A percentile compares a stretch with the other conserved stretches of the same genome.
Conservation (phyloP, 352 stramenopile genomes). For the Globisporangium solare region DNA sequence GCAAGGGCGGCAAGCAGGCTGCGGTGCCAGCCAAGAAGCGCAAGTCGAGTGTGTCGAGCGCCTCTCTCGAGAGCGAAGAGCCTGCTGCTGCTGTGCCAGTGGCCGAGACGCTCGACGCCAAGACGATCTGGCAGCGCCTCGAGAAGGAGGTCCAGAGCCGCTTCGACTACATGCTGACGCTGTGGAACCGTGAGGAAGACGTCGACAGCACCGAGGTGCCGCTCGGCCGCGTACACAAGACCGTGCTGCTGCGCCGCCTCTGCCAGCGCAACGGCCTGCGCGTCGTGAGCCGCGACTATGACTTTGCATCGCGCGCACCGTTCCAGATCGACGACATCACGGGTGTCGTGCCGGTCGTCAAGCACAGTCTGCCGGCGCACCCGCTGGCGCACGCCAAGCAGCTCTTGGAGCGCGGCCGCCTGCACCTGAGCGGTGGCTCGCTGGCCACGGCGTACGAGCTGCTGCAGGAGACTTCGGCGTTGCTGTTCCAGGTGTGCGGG, state of each 20-base stretch:
- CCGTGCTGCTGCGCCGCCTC: conserved; percentile 87
- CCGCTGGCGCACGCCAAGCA: conserved; percentile 76
- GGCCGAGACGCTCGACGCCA: conserved; percentile 23
- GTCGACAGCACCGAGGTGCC: conserved; percentile 19
- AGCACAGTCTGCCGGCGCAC: conserved; percentile 83
- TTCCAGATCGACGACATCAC: conserved; percentile 90
- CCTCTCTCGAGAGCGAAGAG: background rate
- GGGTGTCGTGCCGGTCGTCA: conserved; percentile 92
- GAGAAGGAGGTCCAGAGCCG: conserved; percentile 59
- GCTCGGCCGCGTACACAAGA: conserved; percentile 63
- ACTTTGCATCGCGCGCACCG: conserved; percentile 66
- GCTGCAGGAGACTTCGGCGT: conserved; percentile 85
- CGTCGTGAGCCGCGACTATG: conserved; percentile 88
- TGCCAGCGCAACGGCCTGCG: conserved; percentile 92
- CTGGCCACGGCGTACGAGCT: conserved; percentile 81
- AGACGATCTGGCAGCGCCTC: conserved; percentile 54
- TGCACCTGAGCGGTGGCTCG: conserved; percentile 71
- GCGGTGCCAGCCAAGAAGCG: no score
- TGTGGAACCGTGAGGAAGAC: conserved; percentile 48
- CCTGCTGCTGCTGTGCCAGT: conserved; percentile 4
- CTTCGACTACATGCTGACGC: conserved; percentile 72
- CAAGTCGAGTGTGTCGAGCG: no score
- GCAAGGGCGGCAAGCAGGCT: conserved; percentile 22
- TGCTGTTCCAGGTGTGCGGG: conserved; percentile 94
- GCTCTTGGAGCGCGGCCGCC: conserved; percentile 84